Evolutionary conservation across 805 yeast species (phyloP), one percentile per base, ranked within the genome.

Genomic region (Ogataea thermomethanolica): DNA sequence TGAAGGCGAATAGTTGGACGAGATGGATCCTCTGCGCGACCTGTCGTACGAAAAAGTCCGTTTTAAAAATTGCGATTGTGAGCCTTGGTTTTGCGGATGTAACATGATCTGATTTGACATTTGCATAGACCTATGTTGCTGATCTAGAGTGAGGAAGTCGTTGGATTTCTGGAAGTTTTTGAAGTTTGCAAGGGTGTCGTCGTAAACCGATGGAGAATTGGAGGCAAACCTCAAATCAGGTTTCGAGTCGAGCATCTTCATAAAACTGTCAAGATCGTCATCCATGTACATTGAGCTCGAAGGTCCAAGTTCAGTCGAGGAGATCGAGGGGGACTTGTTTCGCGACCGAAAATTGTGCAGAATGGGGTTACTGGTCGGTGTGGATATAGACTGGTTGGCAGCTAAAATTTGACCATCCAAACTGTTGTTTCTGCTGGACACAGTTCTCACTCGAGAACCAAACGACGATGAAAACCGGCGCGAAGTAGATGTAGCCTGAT

Each of bases 391-490:
- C 25, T 30, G 41, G 10, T 26, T n/a, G 24, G 45, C 35, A 13
- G 27, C 29, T 14, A 38, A 44, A n/a, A 46, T 29, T 20, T 48
- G 56, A 8, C 59, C 57, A 33, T 59, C 65, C 8, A 59, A 26
- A 45, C 64, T 59, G 39, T 55, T 55, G 37, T 61, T 47, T 20
- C 65, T 45, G 20, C 59, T 50, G 7, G 51, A 42, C 2, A 53
- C 44, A 8, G 50, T 51, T 41, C 56, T 53, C 32, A 59, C 51
- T 35, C 85, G 65, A n/a, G 81, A 79, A 0, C 86, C 85, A 59
- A 82, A 82, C 0, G 90, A 81, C 1, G 91, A 79, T 2, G 86
- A 74, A 49, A 81, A 83, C 47, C 79, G 71, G 2, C 85, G 82
- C 0, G 81, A 67, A 1, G 52, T 45, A 1, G 61, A 55, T 5